phyloP scores from a whole-genome alignment of 179 eudicot genomes.

The Beta corolliflora region DNA sequence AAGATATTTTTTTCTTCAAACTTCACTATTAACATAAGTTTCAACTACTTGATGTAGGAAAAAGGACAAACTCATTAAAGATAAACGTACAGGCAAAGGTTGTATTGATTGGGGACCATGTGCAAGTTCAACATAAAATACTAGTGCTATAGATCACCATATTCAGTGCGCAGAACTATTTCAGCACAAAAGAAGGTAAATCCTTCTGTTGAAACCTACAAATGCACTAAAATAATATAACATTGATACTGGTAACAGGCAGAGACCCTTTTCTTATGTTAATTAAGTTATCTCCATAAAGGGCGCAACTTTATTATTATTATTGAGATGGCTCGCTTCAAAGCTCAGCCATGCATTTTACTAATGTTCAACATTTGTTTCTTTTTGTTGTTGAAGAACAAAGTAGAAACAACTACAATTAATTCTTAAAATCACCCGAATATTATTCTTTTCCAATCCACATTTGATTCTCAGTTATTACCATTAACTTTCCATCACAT shows the following conservation, averaged over 20 bases:
- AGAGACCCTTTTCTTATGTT: not conserved
- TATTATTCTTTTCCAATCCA: no score
- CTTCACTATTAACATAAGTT: not conserved
- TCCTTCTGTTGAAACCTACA: not conserved
- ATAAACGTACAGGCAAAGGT: not conserved
- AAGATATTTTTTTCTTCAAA: not conserved
- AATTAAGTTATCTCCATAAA: conserved; percentile 4
- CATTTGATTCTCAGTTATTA: no score
- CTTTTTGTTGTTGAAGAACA: not conserved
- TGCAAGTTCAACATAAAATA: conserved; percentile 16
- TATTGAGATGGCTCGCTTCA: not conserved
- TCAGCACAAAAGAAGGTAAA: not conserved
- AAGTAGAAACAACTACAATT: not conserved
- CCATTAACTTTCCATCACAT: no score
- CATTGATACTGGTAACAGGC: not conserved
- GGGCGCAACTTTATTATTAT: not conserved
- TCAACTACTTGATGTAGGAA: not conserved
- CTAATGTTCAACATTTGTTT: not conserved
- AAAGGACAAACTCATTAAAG: not conserved
- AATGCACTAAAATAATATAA: not conserved
- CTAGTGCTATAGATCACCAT: not conserved
- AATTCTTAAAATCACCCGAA: no score
- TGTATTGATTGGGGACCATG: conserved; percentile 13
- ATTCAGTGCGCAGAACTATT: not conserved
- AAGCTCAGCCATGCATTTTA: conserved; percentile 1